Evolutionary conservation across 78 protist species (phyloP).

Genomic region (Guillardia theta): DNA sequence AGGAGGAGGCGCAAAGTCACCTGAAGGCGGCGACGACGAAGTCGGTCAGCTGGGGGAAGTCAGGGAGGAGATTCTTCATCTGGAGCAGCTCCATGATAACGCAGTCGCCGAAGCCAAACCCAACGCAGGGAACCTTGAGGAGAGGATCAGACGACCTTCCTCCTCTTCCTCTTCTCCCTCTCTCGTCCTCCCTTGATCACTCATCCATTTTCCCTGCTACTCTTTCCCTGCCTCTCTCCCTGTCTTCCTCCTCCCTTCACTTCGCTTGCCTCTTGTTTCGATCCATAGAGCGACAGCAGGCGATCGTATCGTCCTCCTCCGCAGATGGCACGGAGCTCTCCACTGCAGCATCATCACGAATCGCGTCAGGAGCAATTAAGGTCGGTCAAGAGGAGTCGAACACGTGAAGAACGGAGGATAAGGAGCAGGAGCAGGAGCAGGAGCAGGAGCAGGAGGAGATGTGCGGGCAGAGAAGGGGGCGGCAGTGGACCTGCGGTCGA

Average conservation of each 20-base stretch:
- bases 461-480: constrained; percentile 50
- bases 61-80: constrained; percentile 48
- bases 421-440: too few relatives aligned
- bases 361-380: too few relatives aligned
- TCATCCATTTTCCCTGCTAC: too few relatives aligned
- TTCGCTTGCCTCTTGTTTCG: constrained; percentile 10
- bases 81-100: constrained; percentile 69
- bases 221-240: too few relatives aligned
- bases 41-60: background rate
- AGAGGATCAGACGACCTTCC: too few relatives aligned
- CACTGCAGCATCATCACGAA: too few relatives aligned
- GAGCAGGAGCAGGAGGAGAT: too few relatives aligned
- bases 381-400: too few relatives aligned
- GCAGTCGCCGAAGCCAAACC: constrained; percentile 79
- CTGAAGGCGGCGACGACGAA: constrained; percentile 35
- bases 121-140: constrained; percentile 51
- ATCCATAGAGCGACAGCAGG: constrained; percentile 56
- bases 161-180: too few relatives aligned
- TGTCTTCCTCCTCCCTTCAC: too few relatives aligned
- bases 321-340: constrained; percentile 61
- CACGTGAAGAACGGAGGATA: background rate
- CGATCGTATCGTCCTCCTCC: constrained; percentile 72
- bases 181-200: too few relatives aligned
- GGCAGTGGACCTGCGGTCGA: constrained; percentile 59
- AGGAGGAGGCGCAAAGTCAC: background rate